Evolutionary conservation across 2,329 filamentous ascomycete species (phyloP).

Genomic region (Penicillium sclerotigenum): DNA sequence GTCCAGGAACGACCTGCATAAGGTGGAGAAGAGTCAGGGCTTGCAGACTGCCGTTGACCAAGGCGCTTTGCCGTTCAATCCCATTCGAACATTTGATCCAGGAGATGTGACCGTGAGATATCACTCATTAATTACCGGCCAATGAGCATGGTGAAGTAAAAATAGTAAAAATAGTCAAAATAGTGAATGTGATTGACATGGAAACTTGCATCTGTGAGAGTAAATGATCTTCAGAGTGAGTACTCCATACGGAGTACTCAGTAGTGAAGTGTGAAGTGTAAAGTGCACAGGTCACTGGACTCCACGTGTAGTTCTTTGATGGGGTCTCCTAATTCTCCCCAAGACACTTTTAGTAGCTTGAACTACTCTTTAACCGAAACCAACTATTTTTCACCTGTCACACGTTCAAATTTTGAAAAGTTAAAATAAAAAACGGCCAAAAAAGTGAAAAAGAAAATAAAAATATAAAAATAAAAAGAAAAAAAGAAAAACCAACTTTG

Average conservation of each 20-base stretch:
- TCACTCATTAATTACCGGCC: background rate
- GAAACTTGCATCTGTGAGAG: background rate
- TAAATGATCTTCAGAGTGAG: background rate
- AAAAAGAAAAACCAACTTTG: background rate
- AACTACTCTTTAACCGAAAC: background rate
- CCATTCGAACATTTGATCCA: background rate
- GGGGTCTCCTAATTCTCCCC: background rate
- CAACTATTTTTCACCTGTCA: background rate
- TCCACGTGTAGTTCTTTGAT: background rate
- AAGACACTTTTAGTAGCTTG: background rate
- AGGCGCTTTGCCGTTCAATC: slow-evolving; percentile 5
- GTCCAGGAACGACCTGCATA: slow-evolving; percentile 23
- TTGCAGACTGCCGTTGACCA: background rate
- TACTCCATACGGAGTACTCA: too few species aligned
- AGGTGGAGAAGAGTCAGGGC: slow-evolving; percentile 2
- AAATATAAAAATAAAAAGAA: too few species aligned
- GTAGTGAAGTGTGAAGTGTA: too few species aligned
- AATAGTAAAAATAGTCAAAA: too few species aligned
- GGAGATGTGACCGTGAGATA: background rate
- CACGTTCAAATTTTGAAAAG: too few species aligned
- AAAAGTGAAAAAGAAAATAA: too few species aligned
- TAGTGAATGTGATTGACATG: slow-evolving; percentile 3
- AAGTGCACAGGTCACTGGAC: background rate
- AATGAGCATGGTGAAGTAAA: background rate
- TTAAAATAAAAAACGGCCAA: too few species aligned